Conservation (phyloP, 306 rosid genomes). For the Cicer arietinum region DNA sequence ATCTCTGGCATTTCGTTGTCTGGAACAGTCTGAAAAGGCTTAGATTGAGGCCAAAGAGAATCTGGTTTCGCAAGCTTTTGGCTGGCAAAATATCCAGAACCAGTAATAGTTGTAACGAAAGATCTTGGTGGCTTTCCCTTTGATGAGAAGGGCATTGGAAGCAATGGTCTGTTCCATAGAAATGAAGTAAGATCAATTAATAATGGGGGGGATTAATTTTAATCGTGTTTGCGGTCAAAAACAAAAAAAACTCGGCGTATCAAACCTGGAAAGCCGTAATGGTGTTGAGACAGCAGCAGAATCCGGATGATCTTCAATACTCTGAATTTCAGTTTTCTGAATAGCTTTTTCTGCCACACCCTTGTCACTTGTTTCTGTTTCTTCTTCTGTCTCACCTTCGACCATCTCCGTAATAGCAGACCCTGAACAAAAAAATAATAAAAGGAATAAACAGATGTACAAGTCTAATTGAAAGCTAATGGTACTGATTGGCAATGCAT, state of each 20-base stretch:
- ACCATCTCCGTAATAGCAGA: slow-evolving; percentile 45
- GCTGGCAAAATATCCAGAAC: slow-evolving; percentile 59
- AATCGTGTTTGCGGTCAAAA: slow-evolving; percentile 28
- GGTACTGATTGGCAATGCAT: slow-evolving; percentile 7
- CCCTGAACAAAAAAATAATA: slow-evolving; percentile 54
- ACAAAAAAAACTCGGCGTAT: slow-evolving; percentile 26
- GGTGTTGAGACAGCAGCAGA: slow-evolving; percentile 66
- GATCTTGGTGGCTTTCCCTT: slow-evolving; percentile 71
- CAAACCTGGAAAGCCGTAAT: slow-evolving; percentile 67
- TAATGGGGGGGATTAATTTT: neutral
- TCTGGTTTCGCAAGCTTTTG: slow-evolving; percentile 62
- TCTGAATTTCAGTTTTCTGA: slow-evolving; percentile 59
- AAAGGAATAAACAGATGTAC: neutral
- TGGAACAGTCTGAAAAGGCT: slow-evolving; percentile 48
- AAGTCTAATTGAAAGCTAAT: slow-evolving; percentile 11
- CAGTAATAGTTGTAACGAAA: slow-evolving; percentile 60
- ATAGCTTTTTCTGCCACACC: slow-evolving; percentile 53
- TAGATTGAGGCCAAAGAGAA: slow-evolving; percentile 58
- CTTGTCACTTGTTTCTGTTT: slow-evolving; percentile 60
- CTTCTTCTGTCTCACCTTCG: slow-evolving; percentile 71
- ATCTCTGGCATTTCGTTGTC: slow-evolving; percentile 70
- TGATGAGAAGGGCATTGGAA: slow-evolving; percentile 68
- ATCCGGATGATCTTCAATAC: slow-evolving; percentile 61
- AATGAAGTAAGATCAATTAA: slow-evolving; percentile 16
- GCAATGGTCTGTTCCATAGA: slow-evolving; percentile 54